Base-by-base conservation (phyloP, 2,329 filamentous ascomycete genomes). In the Alternaria incomplexa region DNA sequence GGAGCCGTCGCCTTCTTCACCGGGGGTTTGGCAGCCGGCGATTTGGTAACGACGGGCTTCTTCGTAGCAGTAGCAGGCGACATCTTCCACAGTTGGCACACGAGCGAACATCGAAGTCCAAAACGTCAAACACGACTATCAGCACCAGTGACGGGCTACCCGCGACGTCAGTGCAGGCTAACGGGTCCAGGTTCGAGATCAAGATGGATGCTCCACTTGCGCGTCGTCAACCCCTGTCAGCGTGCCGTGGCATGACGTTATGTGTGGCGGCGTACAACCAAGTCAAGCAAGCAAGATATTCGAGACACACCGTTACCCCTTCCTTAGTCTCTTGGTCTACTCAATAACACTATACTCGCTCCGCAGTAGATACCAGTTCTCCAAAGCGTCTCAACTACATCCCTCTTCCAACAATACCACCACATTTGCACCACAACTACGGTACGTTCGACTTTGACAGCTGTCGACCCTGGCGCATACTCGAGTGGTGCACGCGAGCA, bases 211-310 rank as follows among this genome's bases (percentile, higher is more conserved):
- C 65, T 70, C 70, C 70, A 69, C 70, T 66, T 70, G 67, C 69
- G 69, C 55, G 47, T 54, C 60, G 56, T 50, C 44, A 45, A 68
- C 62, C 70, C 71, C 66, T 70, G 71, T 67, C 53, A 57, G 58
- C 56, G 63, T 61, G 64, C 62, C 64, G 65, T 64, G 58, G 64
- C 36, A 77, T 78, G 76, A 78, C 75, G 76, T 77, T 68, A 32
- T 54, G 53, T 75, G 75, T 78, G 76, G 74, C 74, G 73, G 61
- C 61, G 68, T 72, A 57, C 68, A 60, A 67, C 63, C 54, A 44
- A 36, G 56, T 52, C 61, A 65, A 62, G 61, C 66, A 62, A 62
- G 60, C 71, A 73, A 70, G 71, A 69, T 72, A 71, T 72, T 56
- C 48, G 63, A 56, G 56, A 50, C 26, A 56, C 57, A 57, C 64